Base-by-base conservation (phyloP, 2,329 filamentous ascomycete genomes). In the Claviceps sp. region DNA sequence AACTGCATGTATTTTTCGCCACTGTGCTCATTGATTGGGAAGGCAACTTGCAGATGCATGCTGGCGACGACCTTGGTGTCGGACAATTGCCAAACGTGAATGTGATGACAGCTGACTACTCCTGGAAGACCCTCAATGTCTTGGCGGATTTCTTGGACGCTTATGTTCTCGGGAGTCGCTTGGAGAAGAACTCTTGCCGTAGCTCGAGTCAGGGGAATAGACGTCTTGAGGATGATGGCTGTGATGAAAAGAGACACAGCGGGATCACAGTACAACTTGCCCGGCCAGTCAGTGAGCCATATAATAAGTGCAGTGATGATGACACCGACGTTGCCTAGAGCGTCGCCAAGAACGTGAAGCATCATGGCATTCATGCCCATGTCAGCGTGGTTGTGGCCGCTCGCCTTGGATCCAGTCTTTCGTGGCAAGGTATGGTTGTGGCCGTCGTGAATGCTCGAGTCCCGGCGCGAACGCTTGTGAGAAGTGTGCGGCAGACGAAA, bases 21-120 rank as follows among this genome's bases (percentile, higher is more conserved):
- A 43, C 85, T 85, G 59, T 89, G 81, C 48, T 86, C 87, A 63
- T 89, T 84, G 66, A 95, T 89, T 59, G 90, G 87, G 65, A 95
- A 95, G 47, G 84, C 82, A 22, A 98, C 85, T 66, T 95, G 89
- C 45, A 98, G 84, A 64, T 98, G 93, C 68, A 98, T 80, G 11
- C 87, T 93, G 13, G 93, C 91, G 40, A 98, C 85, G 38, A 95
- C 76, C 72, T 96, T 95, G 50, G 89, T 93, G 64, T 97, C 91
- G 16, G 87, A 95, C 38, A 98, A 78, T 68, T 97, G 91, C 93
- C 93, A 98, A 56, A 98, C 89, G 65, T 98, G 93, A 22, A 98
- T 77, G 66, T 98, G 91, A 69, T 98, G 93, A 63, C 89, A 95
- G 65, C 86, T 89, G 55, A 93, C 74, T 47, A 98, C 86, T 43